Conservation (phyloP, 768 basidiomycete species). For the Leccinum imitatum region DNA sequence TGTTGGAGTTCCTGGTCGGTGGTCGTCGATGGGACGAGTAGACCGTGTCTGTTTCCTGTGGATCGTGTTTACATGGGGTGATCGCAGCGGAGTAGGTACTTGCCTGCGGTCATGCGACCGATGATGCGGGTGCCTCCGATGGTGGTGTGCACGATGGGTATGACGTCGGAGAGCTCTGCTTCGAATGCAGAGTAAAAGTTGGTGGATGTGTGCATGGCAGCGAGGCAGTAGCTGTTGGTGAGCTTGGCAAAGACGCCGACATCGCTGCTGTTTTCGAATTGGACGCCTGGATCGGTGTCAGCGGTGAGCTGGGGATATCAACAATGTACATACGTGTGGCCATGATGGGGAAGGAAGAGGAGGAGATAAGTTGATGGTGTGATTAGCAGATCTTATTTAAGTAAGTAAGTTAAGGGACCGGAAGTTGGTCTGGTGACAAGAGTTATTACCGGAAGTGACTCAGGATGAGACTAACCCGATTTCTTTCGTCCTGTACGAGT, state of each 20-base stretch:
- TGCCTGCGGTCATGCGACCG: constrained; percentile 90
- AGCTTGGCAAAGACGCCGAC: constrained; percentile 97
- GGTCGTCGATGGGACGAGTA: constrained; percentile 93
- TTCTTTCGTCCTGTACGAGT: not conserved
- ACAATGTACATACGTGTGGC: constrained; percentile 57
- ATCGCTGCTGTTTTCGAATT: constrained; percentile 94
- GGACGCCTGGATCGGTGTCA: constrained; percentile 56
- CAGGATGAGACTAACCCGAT: constrained; percentile 7
- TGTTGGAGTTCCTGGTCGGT: constrained; percentile 99
- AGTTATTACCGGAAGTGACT: constrained; percentile 9
- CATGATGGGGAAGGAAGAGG: constrained; percentile 39
- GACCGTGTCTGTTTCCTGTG: constrained; percentile 91
- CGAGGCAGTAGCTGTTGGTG: constrained; percentile 97
- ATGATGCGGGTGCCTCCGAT: constrained; percentile 94
- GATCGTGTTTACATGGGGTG: not conserved
- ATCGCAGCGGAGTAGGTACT: not conserved
- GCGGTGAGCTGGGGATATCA: not conserved
- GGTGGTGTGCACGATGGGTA: constrained; percentile 95
- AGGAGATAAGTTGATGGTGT: not conserved
- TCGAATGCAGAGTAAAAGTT: constrained; percentile 99
- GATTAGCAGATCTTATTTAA: not conserved
- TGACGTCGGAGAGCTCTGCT: constrained; percentile 86
- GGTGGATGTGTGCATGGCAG: constrained; percentile 89
- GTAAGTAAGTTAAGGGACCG: not conserved
- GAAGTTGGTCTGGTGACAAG: not conserved